Base-by-base conservation (phyloP, 2,329 filamentous ascomycete species). In the Decorospora gaudefroyi region DNA sequence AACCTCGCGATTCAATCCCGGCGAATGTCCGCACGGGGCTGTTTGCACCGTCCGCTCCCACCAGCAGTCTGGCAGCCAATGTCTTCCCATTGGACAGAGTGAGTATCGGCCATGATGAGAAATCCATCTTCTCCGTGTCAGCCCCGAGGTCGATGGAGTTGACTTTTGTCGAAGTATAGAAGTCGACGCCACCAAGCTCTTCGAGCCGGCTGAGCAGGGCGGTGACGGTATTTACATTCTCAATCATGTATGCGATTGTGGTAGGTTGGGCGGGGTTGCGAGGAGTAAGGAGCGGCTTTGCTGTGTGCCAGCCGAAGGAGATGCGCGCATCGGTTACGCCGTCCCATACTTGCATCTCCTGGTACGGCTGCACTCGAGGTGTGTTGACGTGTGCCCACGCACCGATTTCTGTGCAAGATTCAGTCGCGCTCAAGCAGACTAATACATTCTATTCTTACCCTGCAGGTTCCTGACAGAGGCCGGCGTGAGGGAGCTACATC, bases 281-380 rank as follows among this genome's bases (percentile, higher is more conserved):
- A 38, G 63, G 65, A 2, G 59, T 51, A 19, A 66, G 49, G 12
- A 63, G 47, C 6, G 73, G 71, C 31, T 72, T 66, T 33, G 71
- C 67, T 15, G 61, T 71, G 42, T 77, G 75, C 86, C 85, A 88
- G 72, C 93, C 88, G 70, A 99, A 99, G 57, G 89, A 87, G 67
- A 99, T 93, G 58, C 85, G 83, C 23, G 90, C 88, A 46, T 84
- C 90, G 27, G 87, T 88, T 43, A 96, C 83, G 51, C 92, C 95
- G 69, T 99, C 93, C 93, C 95, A 99, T 21, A 97, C 93, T 69
- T 96, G 87, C 93, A 99, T 99, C 61, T 92, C 88, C 47, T 95
- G 85, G 70, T 96, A 99, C 1, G 85, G 81, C 74, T 96, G 91
- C 22, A 93, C 82, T 21, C 93, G 83, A 4, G 82, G 76, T 28